phyloP scores from a whole-genome alignment of 2,329 filamentous ascomycete genomes.

The Teratosphaeria epicoccoides region DNA sequence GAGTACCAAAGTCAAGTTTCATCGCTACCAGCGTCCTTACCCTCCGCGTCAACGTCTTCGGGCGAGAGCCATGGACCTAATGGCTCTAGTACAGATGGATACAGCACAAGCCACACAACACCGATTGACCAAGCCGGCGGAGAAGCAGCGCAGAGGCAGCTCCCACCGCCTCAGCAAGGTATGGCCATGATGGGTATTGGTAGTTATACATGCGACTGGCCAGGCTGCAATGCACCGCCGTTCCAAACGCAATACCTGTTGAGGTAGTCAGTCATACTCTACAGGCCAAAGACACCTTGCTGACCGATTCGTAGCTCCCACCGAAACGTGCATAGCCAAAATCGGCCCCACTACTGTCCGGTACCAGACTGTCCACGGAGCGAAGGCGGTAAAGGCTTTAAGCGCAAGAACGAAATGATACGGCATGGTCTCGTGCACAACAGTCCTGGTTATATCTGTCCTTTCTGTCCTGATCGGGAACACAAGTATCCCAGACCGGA shows the following conservation, averaged over 20 bases:
- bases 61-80: constrained; percentile 22
- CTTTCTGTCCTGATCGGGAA: constrained; percentile 87
- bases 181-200: constrained; percentile 27
- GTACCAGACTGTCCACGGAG: constrained; percentile 46
- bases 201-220: constrained; percentile 48
- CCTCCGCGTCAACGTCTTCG: constrained; percentile 19
- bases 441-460: constrained; percentile 90
- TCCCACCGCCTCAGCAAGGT: constrained; percentile 25
- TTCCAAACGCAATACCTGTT: constrained; percentile 70
- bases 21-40: constrained; percentile 15
- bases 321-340: constrained; percentile 55
- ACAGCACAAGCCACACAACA: constrained; percentile 27
- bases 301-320: constrained; percentile 46
- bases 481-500: constrained; percentile 93
- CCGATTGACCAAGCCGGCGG: constrained; percentile 23
- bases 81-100: constrained; percentile 22
- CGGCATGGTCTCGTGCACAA: constrained; percentile 81
- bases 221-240: constrained; percentile 58
- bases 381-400: constrained; percentile 57
- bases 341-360: constrained; percentile 54
- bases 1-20: constrained; percentile 5
- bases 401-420: constrained; percentile 61
- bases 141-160: constrained; percentile 19
- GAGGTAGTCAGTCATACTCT: constrained; percentile 39
- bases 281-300: neutral